Evolutionary conservation across 805 yeast genomes (phyloP).

Genomic region (Ogataea henricii): DNA sequence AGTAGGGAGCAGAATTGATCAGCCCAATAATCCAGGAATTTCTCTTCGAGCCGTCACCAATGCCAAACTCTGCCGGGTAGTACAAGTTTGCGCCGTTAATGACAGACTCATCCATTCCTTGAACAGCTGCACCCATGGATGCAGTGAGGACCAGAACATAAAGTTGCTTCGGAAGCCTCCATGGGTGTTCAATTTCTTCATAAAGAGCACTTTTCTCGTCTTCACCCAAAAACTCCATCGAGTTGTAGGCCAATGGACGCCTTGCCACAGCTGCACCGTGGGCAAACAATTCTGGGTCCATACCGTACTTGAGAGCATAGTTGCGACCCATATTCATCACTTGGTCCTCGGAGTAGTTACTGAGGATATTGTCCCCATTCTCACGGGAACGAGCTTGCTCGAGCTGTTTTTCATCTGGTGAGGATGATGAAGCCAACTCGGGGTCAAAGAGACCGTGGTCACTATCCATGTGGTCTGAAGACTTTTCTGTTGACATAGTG

Average conservation of each 20-base stretch:
- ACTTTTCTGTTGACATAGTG: slow-evolving; percentile 9
- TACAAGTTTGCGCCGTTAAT: slow-evolving; percentile 71
- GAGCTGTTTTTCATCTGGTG: slow-evolving; percentile 19
- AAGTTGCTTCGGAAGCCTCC: slow-evolving; percentile 48
- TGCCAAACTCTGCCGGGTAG: slow-evolving; percentile 57
- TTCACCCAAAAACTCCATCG: slow-evolving; percentile 55
- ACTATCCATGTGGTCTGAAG: not conserved
- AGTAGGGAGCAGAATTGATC: slow-evolving; percentile 69
- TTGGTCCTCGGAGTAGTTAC: slow-evolving; percentile 61
- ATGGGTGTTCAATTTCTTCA: slow-evolving; percentile 48
- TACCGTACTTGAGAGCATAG: slow-evolving; percentile 56
- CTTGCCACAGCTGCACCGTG: slow-evolving; percentile 70
- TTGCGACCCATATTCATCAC: slow-evolving; percentile 70
- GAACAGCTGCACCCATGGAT: slow-evolving; percentile 79
- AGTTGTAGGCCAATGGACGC: slow-evolving; percentile 55
- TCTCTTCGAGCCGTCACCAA: slow-evolving; percentile 46
- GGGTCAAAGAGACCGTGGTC: slow-evolving; percentile 14
- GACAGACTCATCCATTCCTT: slow-evolving; percentile 80
- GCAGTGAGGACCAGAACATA: slow-evolving; percentile 60
- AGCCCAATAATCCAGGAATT: slow-evolving; percentile 63
- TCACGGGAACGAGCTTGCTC: slow-evolving; percentile 9
- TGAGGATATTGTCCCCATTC: slow-evolving; percentile 46
- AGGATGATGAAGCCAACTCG: slow-evolving; percentile 14
- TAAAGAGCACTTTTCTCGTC: slow-evolving; percentile 55
- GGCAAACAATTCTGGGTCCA: slow-evolving; percentile 62